Evolutionary conservation across 176 grass and related monocot genomes (phyloP), one percentile per base, ranked within the genome.

Genomic region (Oryza glumipatula): DNA sequence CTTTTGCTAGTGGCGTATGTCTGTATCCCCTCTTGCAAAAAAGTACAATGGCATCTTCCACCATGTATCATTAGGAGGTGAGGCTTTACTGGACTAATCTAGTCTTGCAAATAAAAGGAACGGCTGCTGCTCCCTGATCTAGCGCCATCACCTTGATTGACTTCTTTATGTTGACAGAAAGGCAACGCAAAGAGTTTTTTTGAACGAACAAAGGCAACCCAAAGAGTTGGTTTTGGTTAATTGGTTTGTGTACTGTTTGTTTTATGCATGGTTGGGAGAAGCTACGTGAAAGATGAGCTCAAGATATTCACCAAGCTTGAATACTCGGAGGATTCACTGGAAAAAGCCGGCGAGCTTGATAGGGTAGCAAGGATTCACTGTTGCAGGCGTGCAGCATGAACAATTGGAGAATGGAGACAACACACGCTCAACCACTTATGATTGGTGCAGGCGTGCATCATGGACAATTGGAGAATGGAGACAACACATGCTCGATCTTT

Each of bases 101-200:
- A 80, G 75, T 28, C 49, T 67, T 70, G 80, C 78, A 82, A 92
- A 92, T 85, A 91, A 91, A 91, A 63, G 58, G 65, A 91, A 84
- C 71, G 85, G 80, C 26, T 70, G 51, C 78, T 24, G 43, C 15
- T 68, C 36, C 63, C 24, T 28, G 28, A 28, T 30, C 9, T 7
- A 14, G 28, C 28, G 9, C 38, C 30, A 52, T 56, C 46, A 43
- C 32, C 67, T 38, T 58, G 16, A 63, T 39, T 7, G 30, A 39
- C 45, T 5, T 60, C 86, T 88, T 85, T 85, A 82, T 85, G 86
- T 78, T 85, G 78, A 88, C 86, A 82, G 73, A 88, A 88, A 80
- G 82, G 36, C 39, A 17, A 4, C 8, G 60, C 3, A n/a, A 63
- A 22, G 36, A 38, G 36, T 38, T 38, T 38, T 38, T 38, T 38